Evolutionary conservation across 1,139 yeast genomes (phyloP).

Genomic region (Nakaseomyces delphensis): DNA sequence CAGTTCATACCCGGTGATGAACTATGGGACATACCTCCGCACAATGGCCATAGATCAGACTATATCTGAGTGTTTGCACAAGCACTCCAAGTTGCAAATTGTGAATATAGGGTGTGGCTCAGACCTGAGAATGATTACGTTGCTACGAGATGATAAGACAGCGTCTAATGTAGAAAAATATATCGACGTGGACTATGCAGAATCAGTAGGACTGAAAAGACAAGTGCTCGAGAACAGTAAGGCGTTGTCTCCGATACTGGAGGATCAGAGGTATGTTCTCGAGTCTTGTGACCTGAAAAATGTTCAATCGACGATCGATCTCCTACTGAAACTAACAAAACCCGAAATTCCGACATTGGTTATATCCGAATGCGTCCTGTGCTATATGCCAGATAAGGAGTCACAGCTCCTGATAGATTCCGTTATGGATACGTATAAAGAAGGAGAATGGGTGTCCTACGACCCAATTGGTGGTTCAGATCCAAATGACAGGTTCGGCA

Average conservation of each 20-base stretch:
- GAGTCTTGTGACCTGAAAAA: constrained; percentile 27
- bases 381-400: constrained; percentile 59
- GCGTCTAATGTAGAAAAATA: constrained; percentile 32
- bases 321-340: constrained; percentile 31
- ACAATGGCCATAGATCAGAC: constrained; percentile 53
- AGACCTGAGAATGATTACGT: constrained; percentile 52
- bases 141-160: constrained; percentile 14
- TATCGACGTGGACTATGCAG: constrained; percentile 71
- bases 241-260: not conserved
- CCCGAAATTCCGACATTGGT: constrained; percentile 53
- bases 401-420: constrained; percentile 43
- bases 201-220: constrained; percentile 52
- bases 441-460: constrained; percentile 49
- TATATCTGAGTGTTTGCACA: constrained; percentile 42
- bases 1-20: constrained; percentile 68
- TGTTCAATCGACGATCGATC: constrained; percentile 11
- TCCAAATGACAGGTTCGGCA: constrained; percentile 60
- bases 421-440: constrained; percentile 31
- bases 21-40: constrained; percentile 74
- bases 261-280: constrained; percentile 2
- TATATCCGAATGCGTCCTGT: constrained; percentile 82
- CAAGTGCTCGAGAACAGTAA: constrained; percentile 30
- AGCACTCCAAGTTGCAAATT: constrained; percentile 43
- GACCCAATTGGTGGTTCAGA: constrained; percentile 71
- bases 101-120: constrained; percentile 92